Evolutionary conservation across 768 basidiomycete genomes (phyloP).

Genomic region (Phanerochaete sordida): DNA sequence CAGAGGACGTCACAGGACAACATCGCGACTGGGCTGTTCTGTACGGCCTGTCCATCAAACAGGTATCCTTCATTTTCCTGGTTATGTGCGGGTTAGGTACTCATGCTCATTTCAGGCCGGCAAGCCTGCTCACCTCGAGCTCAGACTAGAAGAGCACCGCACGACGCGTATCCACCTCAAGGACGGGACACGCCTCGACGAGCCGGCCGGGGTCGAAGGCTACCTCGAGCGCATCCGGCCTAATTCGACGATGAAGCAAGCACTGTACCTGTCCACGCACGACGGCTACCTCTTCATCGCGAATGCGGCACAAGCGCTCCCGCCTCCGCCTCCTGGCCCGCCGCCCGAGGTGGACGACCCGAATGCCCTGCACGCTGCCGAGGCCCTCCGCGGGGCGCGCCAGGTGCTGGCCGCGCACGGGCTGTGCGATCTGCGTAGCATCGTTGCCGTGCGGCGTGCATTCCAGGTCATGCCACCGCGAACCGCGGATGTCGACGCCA

Average conservation of each 20-base stretch:
- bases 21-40: conserved; percentile 69
- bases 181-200: conserved; percentile 49
- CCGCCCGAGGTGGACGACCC: conserved; percentile 25
- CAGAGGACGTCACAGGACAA: conserved; percentile 60
- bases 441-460: conserved; percentile 63
- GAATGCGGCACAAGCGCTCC: conserved; percentile 48
- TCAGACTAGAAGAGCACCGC: conserved; percentile 71
- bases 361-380: conserved; percentile 42
- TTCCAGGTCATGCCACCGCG: conserved; percentile 41
- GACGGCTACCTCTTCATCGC: conserved; percentile 70
- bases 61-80: conserved; percentile 42
- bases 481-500: conserved; percentile 11
- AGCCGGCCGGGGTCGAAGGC: conserved; percentile 85
- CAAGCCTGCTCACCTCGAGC: conserved; percentile 57
- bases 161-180: conserved; percentile 42
- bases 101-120: conserved; percentile 23
- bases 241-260: conserved; percentile 52
- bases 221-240: conserved; percentile 72
- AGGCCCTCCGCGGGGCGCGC: conserved; percentile 57
- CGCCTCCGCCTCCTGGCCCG: conserved; percentile 66
- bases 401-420: conserved; percentile 67
- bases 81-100: not conserved
- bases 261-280: conserved; percentile 68
- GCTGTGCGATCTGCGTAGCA: conserved; percentile 68
- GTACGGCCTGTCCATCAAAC: conserved; percentile 68